These are phyloP conservation scores for Magnaporthiopsis rhizophila DNA, from an alignment of 2,329 filamentous ascomycete species.

Conservation along the genomic window DNA sequence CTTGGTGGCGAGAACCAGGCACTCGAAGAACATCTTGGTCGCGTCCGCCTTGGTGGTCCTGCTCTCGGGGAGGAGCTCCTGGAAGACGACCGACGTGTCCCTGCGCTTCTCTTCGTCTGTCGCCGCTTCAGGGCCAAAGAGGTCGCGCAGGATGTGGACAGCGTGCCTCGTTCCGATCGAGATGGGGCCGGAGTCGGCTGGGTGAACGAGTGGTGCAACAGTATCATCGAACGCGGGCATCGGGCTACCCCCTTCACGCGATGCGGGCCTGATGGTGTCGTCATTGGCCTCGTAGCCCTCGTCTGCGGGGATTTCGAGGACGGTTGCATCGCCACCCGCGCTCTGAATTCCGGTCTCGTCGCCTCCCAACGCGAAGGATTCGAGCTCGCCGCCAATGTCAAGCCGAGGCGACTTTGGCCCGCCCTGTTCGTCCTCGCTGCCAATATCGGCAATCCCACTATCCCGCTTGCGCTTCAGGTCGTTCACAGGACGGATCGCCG, in stretches of 20 bases:
- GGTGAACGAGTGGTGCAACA: slow-evolving; percentile 65
- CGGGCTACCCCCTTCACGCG: slow-evolving; percentile 32
- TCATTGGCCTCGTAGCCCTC: slow-evolving; percentile 41
- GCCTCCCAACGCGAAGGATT: slow-evolving; percentile 48
- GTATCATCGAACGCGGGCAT: slow-evolving; percentile 71
- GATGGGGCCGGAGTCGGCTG: slow-evolving; percentile 76
- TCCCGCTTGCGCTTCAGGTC: slow-evolving; percentile 93
- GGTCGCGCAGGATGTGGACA: slow-evolving; percentile 85
- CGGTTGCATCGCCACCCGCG: slow-evolving; percentile 50
- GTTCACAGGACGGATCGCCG: slow-evolving; percentile 62
- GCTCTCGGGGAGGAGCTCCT: slow-evolving; percentile 78
- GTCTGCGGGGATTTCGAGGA: slow-evolving; percentile 57
- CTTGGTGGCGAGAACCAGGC: slow-evolving; percentile 91
- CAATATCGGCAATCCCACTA: slow-evolving; percentile 74
- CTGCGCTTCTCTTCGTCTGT: slow-evolving; percentile 64
- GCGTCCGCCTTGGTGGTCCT: slow-evolving; percentile 80
- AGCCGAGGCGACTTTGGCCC: slow-evolving; percentile 62
- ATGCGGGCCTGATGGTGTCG: slow-evolving; percentile 28
- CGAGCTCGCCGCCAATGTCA: slow-evolving; percentile 13
- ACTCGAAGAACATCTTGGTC: slow-evolving; percentile 99
- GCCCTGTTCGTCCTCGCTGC: slow-evolving; percentile 54
- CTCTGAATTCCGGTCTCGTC: slow-evolving; percentile 50
- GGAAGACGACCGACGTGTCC: slow-evolving; percentile 74
- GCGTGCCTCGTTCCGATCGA: slow-evolving; percentile 91
- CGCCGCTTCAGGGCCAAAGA: slow-evolving; percentile 69